These are phyloP conservation scores for Rosa multiflora DNA, from an alignment of 306 rosid species.

Conservation along the genomic window DNA sequence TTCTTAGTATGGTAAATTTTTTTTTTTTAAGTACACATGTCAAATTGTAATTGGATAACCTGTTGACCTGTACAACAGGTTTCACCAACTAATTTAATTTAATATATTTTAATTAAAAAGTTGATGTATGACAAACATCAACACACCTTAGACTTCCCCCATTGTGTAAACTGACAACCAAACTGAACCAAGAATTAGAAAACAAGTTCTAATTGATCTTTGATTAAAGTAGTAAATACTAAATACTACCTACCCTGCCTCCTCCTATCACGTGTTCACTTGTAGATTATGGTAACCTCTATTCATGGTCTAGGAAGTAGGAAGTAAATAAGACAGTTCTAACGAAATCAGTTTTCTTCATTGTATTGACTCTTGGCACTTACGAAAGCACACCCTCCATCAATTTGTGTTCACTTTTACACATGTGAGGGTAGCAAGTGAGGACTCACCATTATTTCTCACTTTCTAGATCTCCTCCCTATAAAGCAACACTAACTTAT, in stretches of 20 bases:
- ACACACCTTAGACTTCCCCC: no score
- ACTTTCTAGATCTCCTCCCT: slow-evolving; percentile 22
- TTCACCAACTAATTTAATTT: no score
- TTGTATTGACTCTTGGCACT: slow-evolving; percentile 28
- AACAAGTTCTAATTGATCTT: no score
- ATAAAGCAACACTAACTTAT: slow-evolving; percentile 36
- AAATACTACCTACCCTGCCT: slow-evolving; percentile 1
- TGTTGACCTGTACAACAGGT: no score
- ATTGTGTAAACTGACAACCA: no score
- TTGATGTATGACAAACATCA: no score
- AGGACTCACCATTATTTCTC: slow-evolving; percentile 29
- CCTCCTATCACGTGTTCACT: background rate
- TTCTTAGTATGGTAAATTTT: no score
- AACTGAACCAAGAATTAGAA: no score
- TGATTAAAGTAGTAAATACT: background rate
- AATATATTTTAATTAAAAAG: no score
- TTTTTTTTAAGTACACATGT: no score
- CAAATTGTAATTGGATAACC: no score
- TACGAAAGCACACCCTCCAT: slow-evolving; percentile 29
- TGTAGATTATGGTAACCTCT: slow-evolving; percentile 9
- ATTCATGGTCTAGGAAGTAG: background rate
- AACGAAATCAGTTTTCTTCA: slow-evolving; percentile 13
- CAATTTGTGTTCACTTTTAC: slow-evolving; percentile 35
- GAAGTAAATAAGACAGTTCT: slow-evolving; percentile 13
- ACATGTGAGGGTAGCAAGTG: slow-evolving; percentile 59